These are phyloP conservation scores for Sporothrix phasma DNA, from an alignment of 2,329 filamentous ascomycete species.

Conservation along the genomic window DNA sequence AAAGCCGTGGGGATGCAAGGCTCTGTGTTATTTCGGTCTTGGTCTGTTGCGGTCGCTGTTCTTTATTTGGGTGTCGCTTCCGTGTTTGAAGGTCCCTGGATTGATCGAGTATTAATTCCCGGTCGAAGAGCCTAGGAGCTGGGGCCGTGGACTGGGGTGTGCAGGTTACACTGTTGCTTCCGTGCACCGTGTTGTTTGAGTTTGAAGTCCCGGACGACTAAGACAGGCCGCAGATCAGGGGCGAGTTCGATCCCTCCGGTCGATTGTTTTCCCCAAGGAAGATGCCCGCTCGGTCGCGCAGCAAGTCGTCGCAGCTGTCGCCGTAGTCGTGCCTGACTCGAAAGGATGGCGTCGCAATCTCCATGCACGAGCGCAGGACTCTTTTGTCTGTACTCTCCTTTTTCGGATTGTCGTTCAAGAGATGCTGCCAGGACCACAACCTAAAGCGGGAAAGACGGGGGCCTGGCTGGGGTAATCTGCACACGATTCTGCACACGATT, in stretches of 20 bases:
- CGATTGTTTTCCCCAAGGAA: not conserved
- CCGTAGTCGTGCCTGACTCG: not conserved
- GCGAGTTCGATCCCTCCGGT: not conserved
- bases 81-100: not conserved
- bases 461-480: not conserved
- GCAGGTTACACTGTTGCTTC: not conserved
- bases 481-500: too few relatives aligned
- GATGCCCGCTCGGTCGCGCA: not conserved
- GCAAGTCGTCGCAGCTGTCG: not conserved
- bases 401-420: not conserved
- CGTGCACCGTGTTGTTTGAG: not conserved
- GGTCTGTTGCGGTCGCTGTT: not conserved
- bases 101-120: too few relatives aligned
- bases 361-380: not conserved
- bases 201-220: not conserved
- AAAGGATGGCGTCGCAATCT: not conserved
- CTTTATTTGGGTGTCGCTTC: not conserved
- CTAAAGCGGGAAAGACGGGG: not conserved
- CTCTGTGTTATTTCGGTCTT: slow-evolving; percentile 2
- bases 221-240: not conserved
- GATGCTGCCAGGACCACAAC: not conserved
- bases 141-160: not conserved
- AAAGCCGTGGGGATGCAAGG: slow-evolving; percentile 5
- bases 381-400: not conserved
- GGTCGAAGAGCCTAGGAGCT: not conserved